Evolutionary conservation across 2,329 filamentous ascomycete genomes (phyloP).

Genomic region (Calonectria leucothoes): DNA sequence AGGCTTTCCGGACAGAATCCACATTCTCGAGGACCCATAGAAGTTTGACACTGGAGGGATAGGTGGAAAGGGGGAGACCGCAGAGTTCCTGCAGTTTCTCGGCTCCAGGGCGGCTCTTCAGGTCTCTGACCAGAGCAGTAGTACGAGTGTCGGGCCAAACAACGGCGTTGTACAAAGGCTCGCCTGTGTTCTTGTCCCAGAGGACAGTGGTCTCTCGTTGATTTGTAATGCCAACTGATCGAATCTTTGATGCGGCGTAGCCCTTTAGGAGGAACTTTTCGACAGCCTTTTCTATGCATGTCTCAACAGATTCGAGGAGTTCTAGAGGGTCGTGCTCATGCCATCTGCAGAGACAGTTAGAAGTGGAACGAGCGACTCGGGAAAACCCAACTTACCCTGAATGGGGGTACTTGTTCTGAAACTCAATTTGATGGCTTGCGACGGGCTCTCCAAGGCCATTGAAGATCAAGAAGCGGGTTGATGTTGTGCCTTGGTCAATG

Average conservation of each 20-base stretch:
- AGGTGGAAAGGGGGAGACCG: constrained; percentile 87
- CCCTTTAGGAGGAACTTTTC: constrained; percentile 78
- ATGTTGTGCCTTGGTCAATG: constrained; percentile 93
- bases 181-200: constrained; percentile 84
- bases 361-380: neutral
- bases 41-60: constrained; percentile 88
- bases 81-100: constrained; percentile 78
- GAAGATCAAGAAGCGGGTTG: constrained; percentile 91
- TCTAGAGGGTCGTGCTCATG: constrained; percentile 89
- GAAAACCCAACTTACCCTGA: constrained; percentile 74
- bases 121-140: constrained; percentile 76
- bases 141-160: constrained; percentile 93
- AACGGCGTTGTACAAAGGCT: constrained; percentile 85
- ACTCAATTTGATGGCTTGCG: constrained; percentile 87
- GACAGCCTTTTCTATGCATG: constrained; percentile 82
- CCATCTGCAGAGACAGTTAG: constrained; percentile 68
- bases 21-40: constrained; percentile 84
- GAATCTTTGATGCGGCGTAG: constrained; percentile 75
- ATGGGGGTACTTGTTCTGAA: constrained; percentile 85
- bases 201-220: constrained; percentile 90
- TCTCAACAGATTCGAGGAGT: constrained; percentile 79
- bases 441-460: constrained; percentile 81
- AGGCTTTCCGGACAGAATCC: constrained; percentile 75
- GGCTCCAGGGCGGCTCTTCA: constrained; percentile 75
- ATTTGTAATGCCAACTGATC: constrained; percentile 86